These are phyloP conservation scores for Acanthamoeba triangularis DNA, from an alignment of 208 protist species.

Conservation along the genomic window DNA sequence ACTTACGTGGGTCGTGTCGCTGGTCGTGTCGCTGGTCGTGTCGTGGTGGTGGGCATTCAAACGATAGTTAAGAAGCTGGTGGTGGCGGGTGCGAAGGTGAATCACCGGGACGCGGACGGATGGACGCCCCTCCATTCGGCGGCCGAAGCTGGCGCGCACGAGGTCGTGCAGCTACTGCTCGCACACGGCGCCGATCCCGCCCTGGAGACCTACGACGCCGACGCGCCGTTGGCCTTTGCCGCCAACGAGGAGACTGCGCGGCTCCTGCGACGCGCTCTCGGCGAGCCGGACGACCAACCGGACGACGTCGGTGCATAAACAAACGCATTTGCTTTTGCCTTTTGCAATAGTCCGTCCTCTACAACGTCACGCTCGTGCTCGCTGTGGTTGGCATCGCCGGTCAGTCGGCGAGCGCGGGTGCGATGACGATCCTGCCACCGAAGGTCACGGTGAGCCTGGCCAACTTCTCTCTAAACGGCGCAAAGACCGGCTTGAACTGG, in stretches of 20 bases:
- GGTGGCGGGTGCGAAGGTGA: not conserved
- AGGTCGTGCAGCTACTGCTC: slow-evolving; percentile 1
- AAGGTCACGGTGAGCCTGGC: no score
- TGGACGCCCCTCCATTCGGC: slow-evolving; percentile 22
- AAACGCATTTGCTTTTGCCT: no score
- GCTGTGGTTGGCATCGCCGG: no score
- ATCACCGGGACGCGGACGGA: not conserved
- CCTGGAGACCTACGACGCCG: not conserved
- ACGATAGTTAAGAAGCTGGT: not conserved
- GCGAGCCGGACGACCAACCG: not conserved
- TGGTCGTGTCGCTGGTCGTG: no score
- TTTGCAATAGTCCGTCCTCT: no score
- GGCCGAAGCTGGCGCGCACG: not conserved
- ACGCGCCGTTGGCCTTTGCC: not conserved
- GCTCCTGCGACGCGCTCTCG: not conserved
- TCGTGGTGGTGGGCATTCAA: no score
- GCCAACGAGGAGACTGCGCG: not conserved
- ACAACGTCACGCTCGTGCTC: no score
- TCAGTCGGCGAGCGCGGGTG: no score
- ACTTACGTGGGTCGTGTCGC: no score
- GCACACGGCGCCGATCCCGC: not conserved
- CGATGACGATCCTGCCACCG: no score
- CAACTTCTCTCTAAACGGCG: no score
- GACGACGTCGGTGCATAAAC: not conserved
- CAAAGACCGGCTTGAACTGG: no score